phyloP scores from a whole-genome alignment of 106 monocot genomes.

The Dendrobium huoshanense region DNA sequence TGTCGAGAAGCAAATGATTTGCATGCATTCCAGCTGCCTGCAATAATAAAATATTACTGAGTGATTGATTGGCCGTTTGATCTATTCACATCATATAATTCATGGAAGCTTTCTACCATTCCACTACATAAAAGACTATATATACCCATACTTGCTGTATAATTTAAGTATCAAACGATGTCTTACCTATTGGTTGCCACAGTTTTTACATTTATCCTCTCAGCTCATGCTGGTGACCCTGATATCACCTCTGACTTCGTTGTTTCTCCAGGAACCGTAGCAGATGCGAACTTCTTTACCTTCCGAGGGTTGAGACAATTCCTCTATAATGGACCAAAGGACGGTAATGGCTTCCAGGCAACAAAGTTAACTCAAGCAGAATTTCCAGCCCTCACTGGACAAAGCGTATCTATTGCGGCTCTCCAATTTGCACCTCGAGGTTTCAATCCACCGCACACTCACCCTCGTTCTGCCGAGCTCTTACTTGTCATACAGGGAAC shows the following conservation, averaged over 20 bases:
- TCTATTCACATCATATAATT: no score
- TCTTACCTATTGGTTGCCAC: neutral
- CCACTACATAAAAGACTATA: no score
- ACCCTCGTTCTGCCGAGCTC: slow-evolving; percentile 8
- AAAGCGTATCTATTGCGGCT: slow-evolving; percentile 20
- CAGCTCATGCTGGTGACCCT: slow-evolving; percentile 15
- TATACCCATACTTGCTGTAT: no score
- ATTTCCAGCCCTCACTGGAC: slow-evolving; percentile 19
- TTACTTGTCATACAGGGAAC: neutral
- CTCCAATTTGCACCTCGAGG: slow-evolving; percentile 8
- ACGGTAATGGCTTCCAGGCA: neutral
- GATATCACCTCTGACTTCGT: slow-evolving; percentile 14
- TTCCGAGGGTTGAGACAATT: slow-evolving; percentile 7
- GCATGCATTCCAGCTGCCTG: no score
- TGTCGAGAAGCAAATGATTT: no score
- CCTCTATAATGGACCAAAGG: neutral
- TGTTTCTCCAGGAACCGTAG: neutral
- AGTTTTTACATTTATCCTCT: neutral
- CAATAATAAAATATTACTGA: no score
- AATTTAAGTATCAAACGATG: neutral
- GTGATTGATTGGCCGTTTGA: no score
- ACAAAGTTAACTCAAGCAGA: slow-evolving; percentile 3
- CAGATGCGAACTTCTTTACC: slow-evolving; percentile 14
- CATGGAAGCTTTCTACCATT: no score
- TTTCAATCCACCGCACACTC: slow-evolving; percentile 12